These are phyloP conservation scores for Psilocybe mexicana DNA, from an alignment of 1,284 basidiomycete genomes.

Conservation along the genomic window DNA sequence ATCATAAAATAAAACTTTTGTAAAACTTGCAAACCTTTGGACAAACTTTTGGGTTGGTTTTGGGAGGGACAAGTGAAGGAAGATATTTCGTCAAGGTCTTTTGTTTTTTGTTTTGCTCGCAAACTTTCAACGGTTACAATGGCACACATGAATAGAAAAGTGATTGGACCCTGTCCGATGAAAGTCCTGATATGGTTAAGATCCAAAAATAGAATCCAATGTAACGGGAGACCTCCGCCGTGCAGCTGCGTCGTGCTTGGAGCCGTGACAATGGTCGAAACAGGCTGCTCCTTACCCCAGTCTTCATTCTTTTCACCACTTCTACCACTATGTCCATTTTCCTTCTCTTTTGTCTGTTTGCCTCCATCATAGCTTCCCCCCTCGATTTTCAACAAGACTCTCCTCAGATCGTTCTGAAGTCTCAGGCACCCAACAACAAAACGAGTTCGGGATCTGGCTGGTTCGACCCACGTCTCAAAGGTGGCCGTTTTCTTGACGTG, in stretches of 20 bases:
- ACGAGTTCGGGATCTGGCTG: constrained; percentile 44
- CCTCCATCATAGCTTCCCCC: constrained; percentile 20
- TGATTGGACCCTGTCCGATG: not conserved
- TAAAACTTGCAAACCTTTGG: too few species aligned
- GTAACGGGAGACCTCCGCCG: constrained; percentile 16
- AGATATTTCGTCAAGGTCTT: too few species aligned
- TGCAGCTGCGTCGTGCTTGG: constrained; percentile 13
- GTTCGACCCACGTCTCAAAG: constrained; percentile 68
- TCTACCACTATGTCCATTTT: constrained; percentile 19
- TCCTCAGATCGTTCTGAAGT: constrained; percentile 16
- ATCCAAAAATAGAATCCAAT: constrained; percentile 7
- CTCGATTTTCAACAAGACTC: constrained; percentile 10
- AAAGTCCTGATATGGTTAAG: constrained; percentile 6
- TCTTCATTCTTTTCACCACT: constrained; percentile 15
- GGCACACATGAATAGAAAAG: too few species aligned
- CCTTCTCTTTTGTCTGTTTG: constrained; percentile 20
- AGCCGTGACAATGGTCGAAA: constrained; percentile 1
- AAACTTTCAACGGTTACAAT: too few species aligned
- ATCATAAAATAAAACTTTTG: not conserved
- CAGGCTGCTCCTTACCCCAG: constrained; percentile 7
- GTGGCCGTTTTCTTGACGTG: constrained; percentile 73
- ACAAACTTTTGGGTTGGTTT: too few species aligned
- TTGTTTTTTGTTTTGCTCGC: too few species aligned
- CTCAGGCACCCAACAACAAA: constrained; percentile 14
- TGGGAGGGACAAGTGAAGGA: too few species aligned